A percentile compares a stretch with the other conserved stretches of the same genome.
These are phyloP conservation scores for Prunus persica DNA, from an alignment of 306 rosid genomes.

Conservation along the genomic window DNA sequence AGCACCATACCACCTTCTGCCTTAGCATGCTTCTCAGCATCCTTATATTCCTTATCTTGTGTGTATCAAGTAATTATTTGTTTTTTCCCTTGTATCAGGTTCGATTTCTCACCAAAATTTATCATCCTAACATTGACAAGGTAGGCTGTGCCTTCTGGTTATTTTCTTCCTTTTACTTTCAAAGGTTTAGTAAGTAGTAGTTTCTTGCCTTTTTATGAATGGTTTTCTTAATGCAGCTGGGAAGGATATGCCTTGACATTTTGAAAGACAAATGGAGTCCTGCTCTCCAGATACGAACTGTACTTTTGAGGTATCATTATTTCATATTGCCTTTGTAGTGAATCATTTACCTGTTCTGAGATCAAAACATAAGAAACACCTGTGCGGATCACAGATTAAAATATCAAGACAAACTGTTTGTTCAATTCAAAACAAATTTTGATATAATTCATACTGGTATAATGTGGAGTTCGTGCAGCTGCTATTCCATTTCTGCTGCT, in stretches of 20 bases:
- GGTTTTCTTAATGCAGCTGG: conserved; percentile 51
- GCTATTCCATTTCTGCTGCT: not conserved
- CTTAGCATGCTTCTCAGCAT: not conserved
- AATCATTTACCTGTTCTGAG: not conserved
- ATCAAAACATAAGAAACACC: not conserved
- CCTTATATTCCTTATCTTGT: conserved; percentile 4
- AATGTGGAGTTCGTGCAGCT: not conserved
- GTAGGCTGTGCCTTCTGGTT: conserved; percentile 27
- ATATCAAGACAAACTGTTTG: not conserved
- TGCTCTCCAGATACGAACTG: conserved; percentile 89
- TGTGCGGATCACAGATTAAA: not conserved
- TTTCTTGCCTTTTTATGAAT: conserved; percentile 12
- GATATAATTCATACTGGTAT: not conserved
- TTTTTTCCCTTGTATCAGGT: conserved; percentile 50
- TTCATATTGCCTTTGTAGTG: not conserved
- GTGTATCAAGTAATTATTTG: conserved; percentile 10
- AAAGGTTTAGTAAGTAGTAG: not conserved
- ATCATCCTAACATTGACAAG: conserved; percentile 99
- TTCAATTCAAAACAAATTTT: not conserved
- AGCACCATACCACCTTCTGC: not conserved
- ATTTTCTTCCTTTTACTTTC: conserved; percentile 4
- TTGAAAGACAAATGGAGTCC: conserved; percentile 96
- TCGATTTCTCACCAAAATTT: conserved; percentile 91
- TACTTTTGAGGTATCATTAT: conserved; percentile 68
- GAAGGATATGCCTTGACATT: conserved; percentile 90